phyloP scores from a whole-genome alignment of 163 green algal species.

The Volvox carteri region DNA sequence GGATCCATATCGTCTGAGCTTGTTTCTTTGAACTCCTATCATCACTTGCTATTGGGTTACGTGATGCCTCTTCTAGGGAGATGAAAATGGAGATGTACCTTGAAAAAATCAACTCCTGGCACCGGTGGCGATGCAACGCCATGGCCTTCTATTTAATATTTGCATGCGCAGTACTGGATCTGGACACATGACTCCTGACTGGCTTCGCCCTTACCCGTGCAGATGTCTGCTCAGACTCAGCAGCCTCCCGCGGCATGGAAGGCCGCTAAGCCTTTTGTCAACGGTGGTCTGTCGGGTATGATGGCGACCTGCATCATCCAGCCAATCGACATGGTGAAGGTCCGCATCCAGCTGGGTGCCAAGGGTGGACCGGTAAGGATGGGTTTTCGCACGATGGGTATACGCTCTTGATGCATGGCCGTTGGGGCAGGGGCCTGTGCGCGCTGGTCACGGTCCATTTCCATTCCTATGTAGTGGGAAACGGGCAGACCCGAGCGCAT shows the following conservation, averaged over 20 bases:
- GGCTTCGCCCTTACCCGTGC: background rate
- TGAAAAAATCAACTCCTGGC: too few relatives aligned
- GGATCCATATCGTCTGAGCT: background rate
- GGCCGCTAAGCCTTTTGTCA: conserved; percentile 95
- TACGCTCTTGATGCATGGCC: background rate
- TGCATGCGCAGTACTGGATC: too few relatives aligned
- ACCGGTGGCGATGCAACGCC: too few relatives aligned
- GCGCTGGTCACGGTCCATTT: too few relatives aligned
- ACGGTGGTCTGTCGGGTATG: conserved; percentile 96
- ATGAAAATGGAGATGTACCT: too few relatives aligned
- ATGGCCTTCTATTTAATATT: too few relatives aligned
- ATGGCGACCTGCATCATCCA: conserved; percentile 98
- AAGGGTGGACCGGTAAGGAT: conserved; percentile 85
- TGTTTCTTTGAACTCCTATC: background rate
- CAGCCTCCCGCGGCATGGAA: conserved; percentile 81
- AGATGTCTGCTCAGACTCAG: conserved; percentile 55
- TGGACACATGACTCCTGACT: too few relatives aligned
- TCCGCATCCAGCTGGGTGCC: conserved; percentile 94
- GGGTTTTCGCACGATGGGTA: background rate
- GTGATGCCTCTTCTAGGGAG: too few relatives aligned
- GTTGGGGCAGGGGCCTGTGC: too few relatives aligned
- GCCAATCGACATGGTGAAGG: conserved; percentile 99
- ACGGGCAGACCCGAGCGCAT: too few relatives aligned
- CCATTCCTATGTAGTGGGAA: too few relatives aligned
- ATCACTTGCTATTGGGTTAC: background rate